These are phyloP conservation scores for Mollisia scopiformis DNA, from an alignment of 2,329 filamentous ascomycete genomes.

Conservation along the genomic window DNA sequence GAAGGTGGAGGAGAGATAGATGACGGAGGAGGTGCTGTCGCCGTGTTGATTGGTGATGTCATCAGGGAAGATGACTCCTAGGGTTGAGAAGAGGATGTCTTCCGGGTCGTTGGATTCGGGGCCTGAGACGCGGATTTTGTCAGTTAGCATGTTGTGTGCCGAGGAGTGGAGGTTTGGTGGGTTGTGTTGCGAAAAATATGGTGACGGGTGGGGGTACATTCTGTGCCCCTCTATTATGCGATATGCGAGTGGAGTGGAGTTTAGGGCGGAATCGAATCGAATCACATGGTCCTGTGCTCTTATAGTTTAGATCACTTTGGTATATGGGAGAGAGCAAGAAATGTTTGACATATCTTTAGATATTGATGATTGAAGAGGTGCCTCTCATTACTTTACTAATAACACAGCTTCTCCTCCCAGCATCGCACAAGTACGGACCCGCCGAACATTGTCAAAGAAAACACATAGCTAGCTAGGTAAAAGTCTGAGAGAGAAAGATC, in stretches of 20 bases:
- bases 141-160: slow-evolving; percentile 48
- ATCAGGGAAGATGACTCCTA: slow-evolving; percentile 69
- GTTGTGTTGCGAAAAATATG: background rate
- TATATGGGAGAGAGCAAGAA: background rate
- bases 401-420: slow-evolving; percentile 4
- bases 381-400: slow-evolving; percentile 26
- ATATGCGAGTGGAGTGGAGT: no score
- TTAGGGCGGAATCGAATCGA: background rate
- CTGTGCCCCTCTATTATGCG: background rate
- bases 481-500: slow-evolving; percentile 3
- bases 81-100: slow-evolving; percentile 60
- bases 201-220: background rate
- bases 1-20: slow-evolving; percentile 56
- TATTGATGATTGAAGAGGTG: slow-evolving; percentile 8
- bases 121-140: slow-evolving; percentile 46
- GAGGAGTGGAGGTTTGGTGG: background rate
- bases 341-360: background rate
- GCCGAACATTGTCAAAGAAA: slow-evolving; percentile 17
- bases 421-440: slow-evolving; percentile 20
- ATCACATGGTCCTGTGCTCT: background rate
- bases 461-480: no score
- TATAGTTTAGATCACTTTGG: background rate
- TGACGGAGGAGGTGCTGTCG: slow-evolving; percentile 56
- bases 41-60: slow-evolving; percentile 70
- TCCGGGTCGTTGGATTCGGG: slow-evolving; percentile 49